phyloP scores from a whole-genome alignment of 2,329 filamentous ascomycete genomes.

The Fusarium nodosum region DNA sequence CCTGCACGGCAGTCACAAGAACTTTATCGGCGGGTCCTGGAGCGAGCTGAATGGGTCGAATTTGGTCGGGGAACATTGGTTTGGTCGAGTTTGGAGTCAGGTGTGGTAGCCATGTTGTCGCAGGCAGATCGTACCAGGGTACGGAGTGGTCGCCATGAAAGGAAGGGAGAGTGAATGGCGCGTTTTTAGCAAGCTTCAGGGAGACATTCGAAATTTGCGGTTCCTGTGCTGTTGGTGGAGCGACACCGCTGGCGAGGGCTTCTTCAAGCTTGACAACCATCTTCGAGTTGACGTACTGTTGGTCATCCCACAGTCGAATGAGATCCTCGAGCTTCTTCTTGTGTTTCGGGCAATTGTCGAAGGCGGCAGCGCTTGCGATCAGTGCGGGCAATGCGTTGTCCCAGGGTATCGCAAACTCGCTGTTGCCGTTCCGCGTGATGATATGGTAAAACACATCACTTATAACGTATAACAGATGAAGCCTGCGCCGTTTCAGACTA shows the following conservation, averaged over 20 bases:
- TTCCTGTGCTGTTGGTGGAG: slow-evolving; percentile 41
- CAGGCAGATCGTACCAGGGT: slow-evolving; percentile 86
- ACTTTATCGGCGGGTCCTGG: slow-evolving; percentile 75
- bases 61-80: slow-evolving; percentile 77
- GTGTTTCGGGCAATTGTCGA: slow-evolving; percentile 74
- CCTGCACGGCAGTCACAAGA: slow-evolving; percentile 77
- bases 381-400: slow-evolving; percentile 73
- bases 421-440: slow-evolving; percentile 65
- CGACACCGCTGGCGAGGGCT: slow-evolving; percentile 61
- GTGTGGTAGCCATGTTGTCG: slow-evolving; percentile 83
- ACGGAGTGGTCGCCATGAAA: slow-evolving; percentile 80
- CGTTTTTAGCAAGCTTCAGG: slow-evolving; percentile 64
- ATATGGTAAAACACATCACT: slow-evolving; percentile 83
- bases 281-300: slow-evolving; percentile 70
- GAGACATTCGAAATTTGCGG: slow-evolving; percentile 44
- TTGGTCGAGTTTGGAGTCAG: slow-evolving; percentile 81
- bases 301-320: slow-evolving; percentile 77
- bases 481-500: slow-evolving; percentile 75
- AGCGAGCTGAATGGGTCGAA: slow-evolving; percentile 78
- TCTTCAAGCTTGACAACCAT: slow-evolving; percentile 71
- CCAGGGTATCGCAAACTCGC: slow-evolving; percentile 68
- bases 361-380: slow-evolving; percentile 68
- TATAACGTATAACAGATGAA: slow-evolving; percentile 83
- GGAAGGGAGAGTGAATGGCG: slow-evolving; percentile 78
- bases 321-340: slow-evolving; percentile 74